Conservation (phyloP, 768 basidiomycete genomes). For the Agaricus bisporus region DNA sequence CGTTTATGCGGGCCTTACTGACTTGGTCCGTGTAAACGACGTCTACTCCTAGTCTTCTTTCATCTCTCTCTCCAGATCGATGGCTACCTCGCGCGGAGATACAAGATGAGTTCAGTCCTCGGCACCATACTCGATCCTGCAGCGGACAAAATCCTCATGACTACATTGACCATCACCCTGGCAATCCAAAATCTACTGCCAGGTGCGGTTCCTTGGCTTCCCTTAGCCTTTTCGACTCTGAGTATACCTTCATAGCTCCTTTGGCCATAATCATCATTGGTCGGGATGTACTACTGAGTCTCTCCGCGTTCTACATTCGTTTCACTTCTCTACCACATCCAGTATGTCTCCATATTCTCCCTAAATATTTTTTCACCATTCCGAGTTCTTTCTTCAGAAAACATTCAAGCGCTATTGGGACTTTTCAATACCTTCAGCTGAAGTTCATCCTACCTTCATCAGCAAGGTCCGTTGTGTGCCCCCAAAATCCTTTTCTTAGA, state of each 20-base stretch:
- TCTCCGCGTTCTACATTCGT: conserved; percentile 90
- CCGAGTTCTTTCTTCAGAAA: conserved; percentile 48
- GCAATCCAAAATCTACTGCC: conserved; percentile 82
- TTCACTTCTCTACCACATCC: conserved; percentile 86
- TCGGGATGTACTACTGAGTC: conserved; percentile 76
- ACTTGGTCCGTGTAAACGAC: conserved; percentile 57
- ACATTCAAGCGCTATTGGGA: conserved; percentile 94
- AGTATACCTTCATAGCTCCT: conserved; percentile 50
- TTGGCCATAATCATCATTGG: conserved; percentile 84
- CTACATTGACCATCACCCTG: conserved; percentile 83
- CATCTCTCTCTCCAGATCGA: conserved; percentile 55
- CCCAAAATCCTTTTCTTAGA: neutral
- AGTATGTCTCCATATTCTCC: conserved; percentile 38
- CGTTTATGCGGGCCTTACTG: conserved; percentile 88
- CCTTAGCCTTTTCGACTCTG: neutral
- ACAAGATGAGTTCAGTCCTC: conserved; percentile 84
- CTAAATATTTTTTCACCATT: neutral
- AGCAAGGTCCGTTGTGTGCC: conserved; percentile 61
- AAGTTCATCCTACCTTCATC: conserved; percentile 88
- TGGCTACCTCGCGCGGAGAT: conserved; percentile 84
- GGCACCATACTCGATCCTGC: conserved; percentile 96
- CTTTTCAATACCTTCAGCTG: conserved; percentile 91
- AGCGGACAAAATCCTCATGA: conserved; percentile 94
- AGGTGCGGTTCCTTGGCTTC: conserved; percentile 38
- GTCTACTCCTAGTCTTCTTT: neutral